These are phyloP conservation scores for Petrea volubilis DNA, from an alignment of 257 asterid genomes.

Conservation along the genomic window DNA sequence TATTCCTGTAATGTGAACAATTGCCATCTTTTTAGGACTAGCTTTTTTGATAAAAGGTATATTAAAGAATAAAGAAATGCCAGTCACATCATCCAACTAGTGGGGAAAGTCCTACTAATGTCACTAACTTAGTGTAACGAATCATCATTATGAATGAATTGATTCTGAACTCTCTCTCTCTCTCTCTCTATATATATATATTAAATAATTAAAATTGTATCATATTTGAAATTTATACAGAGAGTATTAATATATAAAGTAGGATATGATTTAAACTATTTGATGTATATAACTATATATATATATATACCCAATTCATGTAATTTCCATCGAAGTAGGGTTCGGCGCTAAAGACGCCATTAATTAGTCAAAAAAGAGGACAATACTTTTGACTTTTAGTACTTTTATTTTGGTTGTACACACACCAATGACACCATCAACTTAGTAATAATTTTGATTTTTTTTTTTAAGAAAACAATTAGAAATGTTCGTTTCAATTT, in stretches of 20 bases:
- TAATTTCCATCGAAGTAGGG: no score
- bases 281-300: no score
- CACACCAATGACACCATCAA: not conserved
- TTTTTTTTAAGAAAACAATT: no score
- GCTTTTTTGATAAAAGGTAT: not conserved
- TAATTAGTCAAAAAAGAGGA: conserved; percentile 23
- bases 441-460: not conserved
- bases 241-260: no score
- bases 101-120: not conserved
- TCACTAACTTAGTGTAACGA: not conserved
- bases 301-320: no score
- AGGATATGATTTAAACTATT: no score
- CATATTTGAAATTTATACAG: no score
- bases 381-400: conserved; percentile 10
- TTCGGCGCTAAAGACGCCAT: not conserved
- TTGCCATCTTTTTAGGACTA: not conserved
- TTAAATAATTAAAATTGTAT: no score
- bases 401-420: not conserved
- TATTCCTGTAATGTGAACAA: not conserved
- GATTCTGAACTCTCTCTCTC: no score
- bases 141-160: not conserved
- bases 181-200: no score
- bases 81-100: not conserved
- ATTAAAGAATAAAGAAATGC: not conserved
- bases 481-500: no score